phyloP scores from a whole-genome alignment of 2,329 filamentous ascomycete species.

The Fusarium nisikadoi region DNA sequence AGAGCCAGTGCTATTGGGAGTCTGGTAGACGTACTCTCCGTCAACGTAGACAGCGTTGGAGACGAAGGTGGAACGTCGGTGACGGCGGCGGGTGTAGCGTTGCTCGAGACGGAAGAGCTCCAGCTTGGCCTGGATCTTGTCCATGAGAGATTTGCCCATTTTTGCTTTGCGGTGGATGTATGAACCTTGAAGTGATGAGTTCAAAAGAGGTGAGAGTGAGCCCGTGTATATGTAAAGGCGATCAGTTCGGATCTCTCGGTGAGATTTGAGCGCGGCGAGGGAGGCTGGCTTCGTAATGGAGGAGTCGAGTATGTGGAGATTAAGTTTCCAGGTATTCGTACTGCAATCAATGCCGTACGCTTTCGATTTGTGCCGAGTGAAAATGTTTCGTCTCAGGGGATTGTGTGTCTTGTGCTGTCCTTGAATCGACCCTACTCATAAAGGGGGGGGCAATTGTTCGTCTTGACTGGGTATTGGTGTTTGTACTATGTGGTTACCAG shows the following conservation, averaged over 20 bases:
- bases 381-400: conserved; percentile 28
- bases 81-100: conserved; percentile 89
- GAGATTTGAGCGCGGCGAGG: conserved; percentile 28
- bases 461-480: conserved; percentile 11
- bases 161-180: conserved; percentile 41
- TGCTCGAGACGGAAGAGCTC: conserved; percentile 96
- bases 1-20: conserved; percentile 67
- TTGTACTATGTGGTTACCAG: conserved; percentile 14
- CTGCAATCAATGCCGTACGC: conserved; percentile 40
- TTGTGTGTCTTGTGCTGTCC: conserved; percentile 25
- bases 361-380: conserved; percentile 7
- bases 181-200: neutral
- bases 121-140: conserved; percentile 74
- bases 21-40: conserved; percentile 91
- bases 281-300: conserved; percentile 22
- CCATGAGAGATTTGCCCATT: conserved; percentile 65
- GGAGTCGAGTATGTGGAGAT: conserved; percentile 35
- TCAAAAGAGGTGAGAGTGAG: neutral
- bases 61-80: conserved; percentile 87
- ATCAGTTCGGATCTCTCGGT: conserved; percentile 21
- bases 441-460: conserved; percentile 29
- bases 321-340: conserved; percentile 21
- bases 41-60: conserved; percentile 93
- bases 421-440: conserved; percentile 19
- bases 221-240: conserved; percentile 4